A percentile compares a stretch with the other conserved stretches of the same genome.
phyloP scores from a whole-genome alignment of 2,329 filamentous ascomycete genomes.

The Diaporthe sp. region DNA sequence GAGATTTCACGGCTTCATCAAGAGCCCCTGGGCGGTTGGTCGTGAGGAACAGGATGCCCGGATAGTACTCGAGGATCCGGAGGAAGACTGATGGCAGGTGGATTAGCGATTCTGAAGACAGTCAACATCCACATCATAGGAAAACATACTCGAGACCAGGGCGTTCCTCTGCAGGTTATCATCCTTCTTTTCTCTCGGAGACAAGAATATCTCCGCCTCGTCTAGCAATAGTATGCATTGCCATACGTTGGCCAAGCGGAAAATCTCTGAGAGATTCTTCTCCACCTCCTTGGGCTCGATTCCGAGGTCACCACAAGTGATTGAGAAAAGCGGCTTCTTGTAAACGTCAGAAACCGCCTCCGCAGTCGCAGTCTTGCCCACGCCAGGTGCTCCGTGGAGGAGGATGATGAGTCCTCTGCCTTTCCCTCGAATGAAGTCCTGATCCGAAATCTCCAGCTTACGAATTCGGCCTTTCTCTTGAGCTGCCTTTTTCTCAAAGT shows the following conservation, averaged over 20 bases:
- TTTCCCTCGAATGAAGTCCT: conserved; percentile 46
- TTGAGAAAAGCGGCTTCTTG: conserved; percentile 50
- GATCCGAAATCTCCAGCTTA: background rate
- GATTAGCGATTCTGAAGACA: background rate
- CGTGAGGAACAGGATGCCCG: conserved; percentile 54
- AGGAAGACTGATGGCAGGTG: conserved; percentile 13
- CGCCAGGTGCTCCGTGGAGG: conserved; percentile 52
- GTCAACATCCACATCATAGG: background rate
- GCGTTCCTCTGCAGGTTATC: conserved; percentile 50
- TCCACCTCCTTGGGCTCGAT: conserved; percentile 46
- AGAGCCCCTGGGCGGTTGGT: conserved; percentile 50
- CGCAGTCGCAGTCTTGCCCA: conserved; percentile 57
- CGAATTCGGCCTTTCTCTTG: background rate
- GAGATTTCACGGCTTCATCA: conserved; percentile 46
- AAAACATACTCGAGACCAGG: conserved; percentile 45
- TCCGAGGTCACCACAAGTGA: conserved; percentile 51
- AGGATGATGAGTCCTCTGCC: conserved; percentile 54
- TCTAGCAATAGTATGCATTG: conserved; percentile 57
- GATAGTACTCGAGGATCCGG: conserved; percentile 46
- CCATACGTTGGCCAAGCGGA: conserved; percentile 52
- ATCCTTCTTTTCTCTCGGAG: conserved; percentile 42
- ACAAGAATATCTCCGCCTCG: conserved; percentile 60
- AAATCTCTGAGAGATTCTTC: conserved; percentile 46
- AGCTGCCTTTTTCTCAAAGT: conserved; percentile 6
- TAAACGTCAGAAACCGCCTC: conserved; percentile 52